Base-by-base conservation (phyloP, 2,329 filamentous ascomycete genomes). In the Ceratocystis alfenasii region DNA sequence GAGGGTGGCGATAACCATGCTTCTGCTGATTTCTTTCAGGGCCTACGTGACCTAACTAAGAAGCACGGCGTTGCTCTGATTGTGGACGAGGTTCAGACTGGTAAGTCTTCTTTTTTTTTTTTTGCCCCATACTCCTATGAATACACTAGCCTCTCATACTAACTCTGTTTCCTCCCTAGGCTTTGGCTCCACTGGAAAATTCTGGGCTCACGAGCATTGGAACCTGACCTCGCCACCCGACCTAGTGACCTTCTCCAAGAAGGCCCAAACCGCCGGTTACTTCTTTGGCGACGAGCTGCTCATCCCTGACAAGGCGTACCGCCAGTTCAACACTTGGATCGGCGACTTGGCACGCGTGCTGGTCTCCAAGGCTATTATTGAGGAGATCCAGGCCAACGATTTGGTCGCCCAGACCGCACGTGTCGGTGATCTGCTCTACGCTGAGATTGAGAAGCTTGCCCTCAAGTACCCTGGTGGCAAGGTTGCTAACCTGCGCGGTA, bases 191-290 rank as follows among this genome's bases (percentile, higher is more conserved):
- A 96, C 91, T 0, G 91, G 91, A 71, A 91, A 89, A 76, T 95
- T 96, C 85, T 96, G 91, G 91, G 91, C 92, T 7, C 92, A 96
- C 79, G 90, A 96, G 72, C 92, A 96, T 85, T 96, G 91, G 91
- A 82, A 88, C 75, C 82, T 96, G 55, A 73, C 81, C 62, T 78
- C 85, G 45, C 89, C 91, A 7, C 91, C 91, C 0, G 91, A 96
- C 79, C 94, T 96, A 80, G 91, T 96, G 57, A 96, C 91, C 67
- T 96, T 96, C 79, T 89, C 85, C 73, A 96, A 96, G 81, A 96
- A 96, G 81, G 92, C 91, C 2, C 91, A 96, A 78, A 89, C 91
- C 1, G 91, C 92, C 5, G 91, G 91, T 44, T 96, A 93, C 82
- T 96, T 94, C 81, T 96, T 86, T 74, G 87, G 87, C 68, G 87